These are phyloP conservation scores for Yamadazyma takamatsuzukensis DNA, from an alignment of 805 yeast species.

Conservation along the genomic window DNA sequence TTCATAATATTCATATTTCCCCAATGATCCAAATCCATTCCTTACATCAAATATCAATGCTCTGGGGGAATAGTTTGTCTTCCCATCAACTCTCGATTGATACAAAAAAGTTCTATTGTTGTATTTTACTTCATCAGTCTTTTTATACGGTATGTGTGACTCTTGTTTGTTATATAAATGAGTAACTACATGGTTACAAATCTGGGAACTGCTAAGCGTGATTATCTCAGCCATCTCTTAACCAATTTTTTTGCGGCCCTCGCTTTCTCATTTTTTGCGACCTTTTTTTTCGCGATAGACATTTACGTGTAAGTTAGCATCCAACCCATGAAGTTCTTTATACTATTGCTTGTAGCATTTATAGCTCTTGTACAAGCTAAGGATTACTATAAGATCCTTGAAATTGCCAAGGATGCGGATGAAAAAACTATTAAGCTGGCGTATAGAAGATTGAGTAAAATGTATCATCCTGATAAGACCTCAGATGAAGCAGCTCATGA, in stretches of 20 bases:
- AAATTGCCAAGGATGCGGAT: constrained; percentile 61
- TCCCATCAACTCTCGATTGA: constrained; percentile 18
- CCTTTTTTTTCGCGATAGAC: too few species aligned
- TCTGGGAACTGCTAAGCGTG: constrained; percentile 44
- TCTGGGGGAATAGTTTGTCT: constrained; percentile 69
- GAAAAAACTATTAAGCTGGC: constrained; percentile 85
- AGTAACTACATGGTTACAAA: constrained; percentile 69
- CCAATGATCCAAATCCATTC: constrained; percentile 73
- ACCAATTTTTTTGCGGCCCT: too few species aligned
- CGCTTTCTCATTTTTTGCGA: too few species aligned
- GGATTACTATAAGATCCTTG: constrained; percentile 62
- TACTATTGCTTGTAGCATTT: constrained; percentile 5
- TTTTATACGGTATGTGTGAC: constrained; percentile 53
- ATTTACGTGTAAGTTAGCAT: too few species aligned
- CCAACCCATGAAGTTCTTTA: constrained; percentile 3
- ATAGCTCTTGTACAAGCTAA: constrained; percentile 19
- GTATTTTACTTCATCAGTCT: constrained; percentile 44
- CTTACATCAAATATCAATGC: constrained; percentile 75
- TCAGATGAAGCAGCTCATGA: constrained; percentile 79
- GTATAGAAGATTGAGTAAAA: constrained; percentile 74
- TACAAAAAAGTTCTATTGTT: constrained; percentile 40
- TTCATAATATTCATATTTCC: constrained; percentile 47
- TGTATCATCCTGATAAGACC: constrained; percentile 94
- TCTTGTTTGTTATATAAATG: constrained; percentile 85
- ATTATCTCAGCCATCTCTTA: constrained; percentile 8